A percentile compares a stretch with the other conserved stretches of the same genome.
Conservation (phyloP, 2,329 filamentous ascomycete genomes). For the Talaromyces pinophilus region DNA sequence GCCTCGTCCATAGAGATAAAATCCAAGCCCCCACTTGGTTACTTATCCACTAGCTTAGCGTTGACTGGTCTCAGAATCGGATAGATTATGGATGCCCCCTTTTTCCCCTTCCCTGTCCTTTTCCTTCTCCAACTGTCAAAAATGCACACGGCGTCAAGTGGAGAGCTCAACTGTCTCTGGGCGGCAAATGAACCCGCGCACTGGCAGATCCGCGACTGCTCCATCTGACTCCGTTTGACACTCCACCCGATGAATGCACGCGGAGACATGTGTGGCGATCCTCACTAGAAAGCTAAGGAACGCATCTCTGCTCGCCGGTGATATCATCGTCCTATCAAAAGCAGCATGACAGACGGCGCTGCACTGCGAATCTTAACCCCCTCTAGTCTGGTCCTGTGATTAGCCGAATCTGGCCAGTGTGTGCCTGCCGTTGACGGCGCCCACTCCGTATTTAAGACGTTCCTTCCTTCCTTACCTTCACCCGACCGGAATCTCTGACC, state of each 20-base stretch:
- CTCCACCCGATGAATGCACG: background rate
- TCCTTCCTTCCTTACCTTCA: background rate
- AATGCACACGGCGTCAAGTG: constrained; percentile 1
- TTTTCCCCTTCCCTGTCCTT: background rate
- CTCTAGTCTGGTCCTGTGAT: background rate
- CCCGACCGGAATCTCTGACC: background rate
- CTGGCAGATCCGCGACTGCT: background rate
- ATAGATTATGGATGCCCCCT: background rate
- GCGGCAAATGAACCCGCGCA: constrained; percentile 7
- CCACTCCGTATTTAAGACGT: background rate
- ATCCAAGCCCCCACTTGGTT: background rate
- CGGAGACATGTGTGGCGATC: background rate
- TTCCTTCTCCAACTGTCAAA: background rate
- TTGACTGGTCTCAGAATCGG: background rate
- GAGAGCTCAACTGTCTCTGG: background rate
- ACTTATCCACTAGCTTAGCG: background rate
- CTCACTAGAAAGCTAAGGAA: background rate
- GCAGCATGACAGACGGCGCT: background rate
- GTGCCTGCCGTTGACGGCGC: constrained; percentile 1
- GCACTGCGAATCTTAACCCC: background rate
- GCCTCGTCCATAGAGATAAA: background rate
- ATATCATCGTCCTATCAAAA: constrained; percentile 10
- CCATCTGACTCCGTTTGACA: background rate
- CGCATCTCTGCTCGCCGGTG: background rate
- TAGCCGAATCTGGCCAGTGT: background rate